phyloP scores from a whole-genome alignment of 2,329 filamentous ascomycete genomes.

The Pestalotiopsis sp. region DNA sequence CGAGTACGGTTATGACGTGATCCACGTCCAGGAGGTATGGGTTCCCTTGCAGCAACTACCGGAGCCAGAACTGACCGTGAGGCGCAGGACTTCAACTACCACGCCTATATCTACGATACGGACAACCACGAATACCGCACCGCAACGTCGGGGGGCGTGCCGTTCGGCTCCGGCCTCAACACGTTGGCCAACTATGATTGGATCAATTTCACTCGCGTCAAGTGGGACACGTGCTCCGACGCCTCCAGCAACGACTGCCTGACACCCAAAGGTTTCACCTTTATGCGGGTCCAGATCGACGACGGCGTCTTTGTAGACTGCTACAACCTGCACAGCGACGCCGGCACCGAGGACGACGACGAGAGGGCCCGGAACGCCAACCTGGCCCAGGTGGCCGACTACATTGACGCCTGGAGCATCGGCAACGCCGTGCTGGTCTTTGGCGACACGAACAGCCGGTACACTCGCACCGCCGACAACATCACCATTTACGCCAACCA shows the following conservation, averaged over 20 bases:
- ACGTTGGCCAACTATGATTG: conserved; percentile 61
- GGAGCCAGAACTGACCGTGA: neutral
- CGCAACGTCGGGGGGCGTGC: conserved; percentile 64
- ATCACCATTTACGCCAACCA: conserved; percentile 51
- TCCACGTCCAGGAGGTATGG: conserved; percentile 63
- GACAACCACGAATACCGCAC: conserved; percentile 63
- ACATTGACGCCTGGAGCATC: conserved; percentile 55
- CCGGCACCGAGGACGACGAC: conserved; percentile 57
- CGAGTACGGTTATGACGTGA: conserved; percentile 59
- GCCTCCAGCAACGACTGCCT: conserved; percentile 61
- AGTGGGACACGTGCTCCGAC: conserved; percentile 62
- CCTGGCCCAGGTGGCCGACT: conserved; percentile 58
- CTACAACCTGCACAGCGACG: conserved; percentile 70
- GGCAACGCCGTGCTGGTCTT: conserved; percentile 66
- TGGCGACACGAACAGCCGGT: conserved; percentile 68
- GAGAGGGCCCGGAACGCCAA: conserved; percentile 58
- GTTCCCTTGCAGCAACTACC: neutral
- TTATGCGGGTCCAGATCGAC: conserved; percentile 59
- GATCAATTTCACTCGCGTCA: conserved; percentile 55
- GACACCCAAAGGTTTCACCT: conserved; percentile 71
- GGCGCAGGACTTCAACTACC: conserved; percentile 65
- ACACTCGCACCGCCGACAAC: conserved; percentile 57
- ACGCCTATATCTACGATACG: conserved; percentile 62
- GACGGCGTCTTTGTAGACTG: conserved; percentile 60
- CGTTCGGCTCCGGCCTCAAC: conserved; percentile 66